These are phyloP conservation scores for Bauhinia variegata DNA, from an alignment of 306 rosid species.

Conservation along the genomic window DNA sequence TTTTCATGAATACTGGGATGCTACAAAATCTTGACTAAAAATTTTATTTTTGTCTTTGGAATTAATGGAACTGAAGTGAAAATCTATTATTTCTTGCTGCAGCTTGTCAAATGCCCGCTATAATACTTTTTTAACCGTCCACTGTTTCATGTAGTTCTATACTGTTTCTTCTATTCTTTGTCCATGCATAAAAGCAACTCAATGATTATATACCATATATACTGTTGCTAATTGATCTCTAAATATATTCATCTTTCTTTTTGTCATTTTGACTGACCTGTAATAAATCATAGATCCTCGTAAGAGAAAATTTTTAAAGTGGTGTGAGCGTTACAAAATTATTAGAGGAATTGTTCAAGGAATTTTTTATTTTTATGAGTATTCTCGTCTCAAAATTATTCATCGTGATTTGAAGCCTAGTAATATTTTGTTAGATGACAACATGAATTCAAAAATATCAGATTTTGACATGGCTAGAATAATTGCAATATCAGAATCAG, in stretches of 20 bases:
- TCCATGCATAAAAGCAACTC: slow-evolving; percentile 1
- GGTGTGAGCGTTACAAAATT: no score
- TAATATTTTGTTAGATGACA: no score
- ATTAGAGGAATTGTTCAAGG: no score
- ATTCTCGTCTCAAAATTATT: no score
- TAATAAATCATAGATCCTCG: neutral
- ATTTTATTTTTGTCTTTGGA: neutral
- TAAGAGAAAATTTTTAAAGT: neutral
- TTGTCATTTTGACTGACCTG: neutral
- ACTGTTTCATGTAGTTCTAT: neutral
- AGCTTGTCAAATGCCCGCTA: neutral
- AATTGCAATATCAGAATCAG: no score
- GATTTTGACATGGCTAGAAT: no score
- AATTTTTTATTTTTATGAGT: no score
- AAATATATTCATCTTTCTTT: no score
- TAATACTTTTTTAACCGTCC: neutral
- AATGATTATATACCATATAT: slow-evolving; percentile 12
- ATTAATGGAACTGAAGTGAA: slow-evolving; percentile 1
- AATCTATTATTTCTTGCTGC: neutral
- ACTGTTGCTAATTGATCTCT: neutral
- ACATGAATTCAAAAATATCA: no score
- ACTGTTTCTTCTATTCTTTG: slow-evolving; percentile 16
- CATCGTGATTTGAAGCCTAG: no score
- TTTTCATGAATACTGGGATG: neutral
- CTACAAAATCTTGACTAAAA: no score